Evolutionary conservation across 2,329 filamentous ascomycete genomes (phyloP).

Genomic region (Cytospora mali): DNA sequence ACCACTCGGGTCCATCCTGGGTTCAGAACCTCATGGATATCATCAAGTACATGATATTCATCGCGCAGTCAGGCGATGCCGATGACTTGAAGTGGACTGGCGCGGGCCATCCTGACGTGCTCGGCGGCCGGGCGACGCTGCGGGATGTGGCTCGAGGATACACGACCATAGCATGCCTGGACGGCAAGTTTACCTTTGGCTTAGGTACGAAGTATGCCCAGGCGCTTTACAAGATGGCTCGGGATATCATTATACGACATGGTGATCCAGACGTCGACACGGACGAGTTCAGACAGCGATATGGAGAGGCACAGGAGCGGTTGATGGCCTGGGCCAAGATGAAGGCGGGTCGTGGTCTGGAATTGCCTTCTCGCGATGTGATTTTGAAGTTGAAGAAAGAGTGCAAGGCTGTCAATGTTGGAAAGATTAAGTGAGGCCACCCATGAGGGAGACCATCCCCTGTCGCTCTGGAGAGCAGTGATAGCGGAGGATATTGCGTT

Average conservation of each 20-base stretch:
- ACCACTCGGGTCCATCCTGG: constrained; percentile 32
- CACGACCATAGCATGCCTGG: constrained; percentile 29
- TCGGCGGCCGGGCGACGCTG: constrained; percentile 30
- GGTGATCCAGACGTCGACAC: constrained; percentile 25
- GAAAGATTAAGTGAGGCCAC: neutral
- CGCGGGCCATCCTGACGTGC: constrained; percentile 4
- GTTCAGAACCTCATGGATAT: constrained; percentile 34
- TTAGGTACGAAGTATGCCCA: constrained; percentile 30
- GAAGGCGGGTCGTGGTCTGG: constrained; percentile 13
- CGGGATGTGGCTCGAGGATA: constrained; percentile 33
- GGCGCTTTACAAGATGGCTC: constrained; percentile 31
- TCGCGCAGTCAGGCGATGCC: constrained; percentile 20
- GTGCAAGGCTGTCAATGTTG: neutral
- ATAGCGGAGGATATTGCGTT: neutral
- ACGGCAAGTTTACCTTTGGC: constrained; percentile 32
- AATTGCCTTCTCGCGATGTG: constrained; percentile 2
- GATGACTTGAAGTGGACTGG: constrained; percentile 25
- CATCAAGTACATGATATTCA: constrained; percentile 29
- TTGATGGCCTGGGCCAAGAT: constrained; percentile 35
- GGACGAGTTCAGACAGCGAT: constrained; percentile 31
- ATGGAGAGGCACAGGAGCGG: constrained; percentile 32
- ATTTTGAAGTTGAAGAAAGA: constrained; percentile 14
- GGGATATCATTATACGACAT: constrained; percentile 19
- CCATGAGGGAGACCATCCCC: neutral
- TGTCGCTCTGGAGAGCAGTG: neutral